Conservation (phyloP, 768 basidiomycete species). For the Russula earlei region DNA sequence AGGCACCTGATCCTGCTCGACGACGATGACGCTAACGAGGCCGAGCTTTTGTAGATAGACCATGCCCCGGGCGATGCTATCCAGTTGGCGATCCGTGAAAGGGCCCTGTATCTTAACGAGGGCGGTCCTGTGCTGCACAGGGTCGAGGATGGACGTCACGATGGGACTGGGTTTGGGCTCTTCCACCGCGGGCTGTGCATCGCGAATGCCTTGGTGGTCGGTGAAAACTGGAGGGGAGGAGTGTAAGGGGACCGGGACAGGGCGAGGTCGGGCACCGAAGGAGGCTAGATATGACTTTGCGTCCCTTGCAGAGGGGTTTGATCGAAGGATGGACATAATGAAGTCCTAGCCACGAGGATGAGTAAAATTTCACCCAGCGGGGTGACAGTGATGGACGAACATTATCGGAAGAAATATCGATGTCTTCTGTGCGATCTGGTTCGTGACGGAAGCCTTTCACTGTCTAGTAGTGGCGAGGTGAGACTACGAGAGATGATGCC, state of each 20-base stretch:
- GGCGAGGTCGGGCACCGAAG: constrained; percentile 62
- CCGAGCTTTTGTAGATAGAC: constrained; percentile 95
- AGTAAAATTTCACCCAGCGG: constrained; percentile 8
- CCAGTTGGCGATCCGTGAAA: constrained; percentile 85
- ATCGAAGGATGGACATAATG: constrained; percentile 86
- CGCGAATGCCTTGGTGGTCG: constrained; percentile 26
- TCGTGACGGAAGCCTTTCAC: constrained; percentile 12
- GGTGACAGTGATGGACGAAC: constrained; percentile 1
- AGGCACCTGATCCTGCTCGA: constrained; percentile 74
- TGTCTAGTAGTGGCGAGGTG: constrained; percentile 5
- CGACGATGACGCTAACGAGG: constrained; percentile 88
- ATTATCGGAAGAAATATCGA: constrained; percentile 6
- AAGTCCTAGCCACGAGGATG: constrained; percentile 57
- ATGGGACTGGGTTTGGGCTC: constrained; percentile 41
- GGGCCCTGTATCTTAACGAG: constrained; percentile 97
- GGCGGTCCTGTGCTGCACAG: constrained; percentile 76
- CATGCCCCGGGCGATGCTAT: constrained; percentile 88
- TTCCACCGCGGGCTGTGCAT: constrained; percentile 21
- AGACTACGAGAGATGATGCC: neutral
- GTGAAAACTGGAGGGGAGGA: constrained; percentile 26
- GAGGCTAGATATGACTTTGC: constrained; percentile 83
- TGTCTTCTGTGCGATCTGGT: constrained; percentile 11
- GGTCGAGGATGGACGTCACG: constrained; percentile 72
- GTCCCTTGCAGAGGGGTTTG: constrained; percentile 87
- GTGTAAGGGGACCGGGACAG: constrained; percentile 9